Conservation (phyloP, 2,329 filamentous ascomycete genomes). For the Fusarium palustre region DNA sequence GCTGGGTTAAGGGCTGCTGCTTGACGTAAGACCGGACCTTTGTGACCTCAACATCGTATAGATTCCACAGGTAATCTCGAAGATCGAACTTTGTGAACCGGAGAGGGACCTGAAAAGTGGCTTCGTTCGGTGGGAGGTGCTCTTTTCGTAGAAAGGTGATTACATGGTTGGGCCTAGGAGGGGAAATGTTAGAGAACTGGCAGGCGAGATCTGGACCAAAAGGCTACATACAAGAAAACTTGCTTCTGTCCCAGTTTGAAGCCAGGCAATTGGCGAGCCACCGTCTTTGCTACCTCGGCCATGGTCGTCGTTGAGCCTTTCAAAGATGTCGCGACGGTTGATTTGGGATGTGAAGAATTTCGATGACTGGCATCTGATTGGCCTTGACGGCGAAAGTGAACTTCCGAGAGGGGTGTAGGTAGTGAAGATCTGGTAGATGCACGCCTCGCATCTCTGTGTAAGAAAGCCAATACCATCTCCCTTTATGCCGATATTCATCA, state of each 20-base stretch:
- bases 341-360: slow-evolving; percentile 49
- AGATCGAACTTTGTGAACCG: slow-evolving; percentile 96
- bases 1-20: slow-evolving; percentile 68
- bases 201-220: neutral
- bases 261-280: slow-evolving; percentile 55
- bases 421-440: slow-evolving; percentile 6
- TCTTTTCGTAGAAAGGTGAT: slow-evolving; percentile 81
- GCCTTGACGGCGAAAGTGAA: slow-evolving; percentile 46
- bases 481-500: neutral
- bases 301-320: slow-evolving; percentile 49
- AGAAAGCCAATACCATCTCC: slow-evolving; percentile 6
- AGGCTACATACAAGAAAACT: slow-evolving; percentile 64
- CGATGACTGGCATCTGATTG: slow-evolving; percentile 47
- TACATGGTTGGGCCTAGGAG: slow-evolving; percentile 79
- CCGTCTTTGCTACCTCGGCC: slow-evolving; percentile 55
- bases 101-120: slow-evolving; percentile 90
- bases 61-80: slow-evolving; percentile 91
- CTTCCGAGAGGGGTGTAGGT: slow-evolving; percentile 41
- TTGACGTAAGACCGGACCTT: slow-evolving; percentile 83
- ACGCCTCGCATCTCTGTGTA: slow-evolving; percentile 30
- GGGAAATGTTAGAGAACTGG: slow-evolving; percentile 20
- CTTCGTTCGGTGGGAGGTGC: slow-evolving; percentile 80
- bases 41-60: slow-evolving; percentile 80
- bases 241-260: slow-evolving; percentile 66
- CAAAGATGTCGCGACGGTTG: slow-evolving; percentile 43